Conservation (phyloP, 73 alveolate genomes). For the Urostyla sp. region DNA sequence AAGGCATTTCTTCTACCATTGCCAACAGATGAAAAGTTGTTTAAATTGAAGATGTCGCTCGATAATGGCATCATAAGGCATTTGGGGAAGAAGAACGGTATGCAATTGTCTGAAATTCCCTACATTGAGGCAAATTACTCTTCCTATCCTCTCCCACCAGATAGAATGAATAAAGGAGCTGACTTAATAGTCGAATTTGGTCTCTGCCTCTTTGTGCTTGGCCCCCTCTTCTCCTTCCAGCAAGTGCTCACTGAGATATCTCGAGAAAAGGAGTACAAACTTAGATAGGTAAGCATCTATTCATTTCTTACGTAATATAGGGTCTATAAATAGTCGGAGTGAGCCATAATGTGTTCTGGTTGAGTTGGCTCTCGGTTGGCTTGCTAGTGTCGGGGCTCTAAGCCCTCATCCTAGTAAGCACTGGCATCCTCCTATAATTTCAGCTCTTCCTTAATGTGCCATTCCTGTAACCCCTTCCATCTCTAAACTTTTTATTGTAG, state of each 20-base stretch:
- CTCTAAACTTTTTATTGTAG: not conserved
- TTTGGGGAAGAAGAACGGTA: slow-evolving; percentile 41
- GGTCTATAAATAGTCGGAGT: slow-evolving; percentile 74
- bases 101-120: not conserved
- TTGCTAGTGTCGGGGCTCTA: slow-evolving; percentile 36
- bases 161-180: slow-evolving; percentile 63
- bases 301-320: slow-evolving; percentile 7
- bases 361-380: slow-evolving; percentile 71
- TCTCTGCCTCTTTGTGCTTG: slow-evolving; percentile 78
- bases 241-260: slow-evolving; percentile 77
- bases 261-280: slow-evolving; percentile 80
- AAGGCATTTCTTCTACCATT: slow-evolving; percentile 67
- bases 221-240: slow-evolving; percentile 72
- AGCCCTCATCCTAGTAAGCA: slow-evolving; percentile 42
- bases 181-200: slow-evolving; percentile 82
- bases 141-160: slow-evolving; percentile 74
- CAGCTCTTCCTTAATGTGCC: slow-evolving; percentile 77
- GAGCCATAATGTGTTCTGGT: slow-evolving; percentile 67
- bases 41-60: slow-evolving; percentile 68
- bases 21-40: slow-evolving; percentile 72
- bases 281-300: slow-evolving; percentile 68
- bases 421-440: slow-evolving; percentile 52
- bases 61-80: slow-evolving; percentile 81
- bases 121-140: slow-evolving; percentile 54
- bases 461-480: slow-evolving; percentile 4